Conservation (phyloP, 768 basidiomycete species). For the Boletus subcaerulescens region DNA sequence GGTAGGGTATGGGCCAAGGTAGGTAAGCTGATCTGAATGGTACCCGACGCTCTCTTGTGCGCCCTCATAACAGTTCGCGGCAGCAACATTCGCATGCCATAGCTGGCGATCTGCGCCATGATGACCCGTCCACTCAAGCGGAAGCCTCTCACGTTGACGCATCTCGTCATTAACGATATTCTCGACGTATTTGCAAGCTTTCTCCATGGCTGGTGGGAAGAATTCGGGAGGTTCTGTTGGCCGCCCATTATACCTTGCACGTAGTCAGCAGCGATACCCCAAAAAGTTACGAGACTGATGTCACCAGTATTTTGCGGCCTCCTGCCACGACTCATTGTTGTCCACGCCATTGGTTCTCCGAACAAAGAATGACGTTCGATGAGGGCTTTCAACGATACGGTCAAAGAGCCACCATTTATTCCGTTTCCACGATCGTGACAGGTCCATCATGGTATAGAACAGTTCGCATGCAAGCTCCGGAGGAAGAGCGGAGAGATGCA, state of each 20-base stretch:
- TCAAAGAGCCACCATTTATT: conserved; percentile 89
- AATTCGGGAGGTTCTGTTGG: conserved; percentile 49
- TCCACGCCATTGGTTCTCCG: conserved; percentile 46
- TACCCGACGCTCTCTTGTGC: conserved; percentile 77
- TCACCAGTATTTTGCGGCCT: conserved; percentile 76
- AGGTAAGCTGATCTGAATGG: conserved; percentile 79
- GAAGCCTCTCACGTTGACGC: conserved; percentile 54
- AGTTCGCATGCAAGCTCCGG: conserved; percentile 71
- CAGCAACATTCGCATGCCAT: conserved; percentile 85
- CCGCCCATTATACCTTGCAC: conserved; percentile 75
- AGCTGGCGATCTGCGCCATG: conserved; percentile 20
- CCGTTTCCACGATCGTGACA: conserved; percentile 59
- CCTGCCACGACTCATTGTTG: conserved; percentile 55
- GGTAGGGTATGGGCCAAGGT: conserved; percentile 80
- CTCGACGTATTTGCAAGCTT: conserved; percentile 71
- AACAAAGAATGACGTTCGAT: conserved; percentile 76
- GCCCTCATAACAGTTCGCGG: conserved; percentile 83
- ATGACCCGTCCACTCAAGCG: conserved; percentile 62
- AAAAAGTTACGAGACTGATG: conserved; percentile 7
- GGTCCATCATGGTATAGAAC: conserved; percentile 69
- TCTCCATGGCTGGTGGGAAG: conserved; percentile 73
- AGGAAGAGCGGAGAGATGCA: conserved; percentile 68
- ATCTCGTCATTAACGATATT: conserved; percentile 69
- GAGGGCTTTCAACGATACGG: conserved; percentile 77
- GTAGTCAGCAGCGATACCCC: conserved; percentile 7